Evolutionary conservation across 768 basidiomycete species (phyloP), one percentile per base, ranked within the genome.

Genomic region (Pisolithus orientalis): DNA sequence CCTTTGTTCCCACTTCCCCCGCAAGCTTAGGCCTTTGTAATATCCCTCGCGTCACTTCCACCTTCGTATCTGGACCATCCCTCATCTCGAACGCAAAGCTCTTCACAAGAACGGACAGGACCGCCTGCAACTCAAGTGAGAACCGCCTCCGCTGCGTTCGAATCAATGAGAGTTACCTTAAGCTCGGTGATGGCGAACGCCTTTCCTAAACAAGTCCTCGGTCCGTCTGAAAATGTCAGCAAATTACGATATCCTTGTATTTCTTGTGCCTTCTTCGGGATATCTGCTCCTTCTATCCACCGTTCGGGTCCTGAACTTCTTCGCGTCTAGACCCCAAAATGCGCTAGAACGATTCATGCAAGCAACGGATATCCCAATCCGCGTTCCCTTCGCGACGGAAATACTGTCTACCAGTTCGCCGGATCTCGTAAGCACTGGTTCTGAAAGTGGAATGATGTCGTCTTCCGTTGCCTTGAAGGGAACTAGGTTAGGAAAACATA

Each of bases 301-400:
- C 86, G 71, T 50, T 82, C 80, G 0, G 85, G 86, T n/a, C 40
- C 75, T 70, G 63, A 82, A 89, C 44, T 75, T 74, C 25, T 74
- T 72, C 4, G 82, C 76, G 52, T 82, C 76, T 0, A 71, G 59
- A 2, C 86, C 86, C 86, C 87, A 88, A 31, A 84, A 62, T 1
- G 64, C 66, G 49, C 70, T 72, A n/a, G 78, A 76, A 6, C 70
- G 63, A 61, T 86, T 84, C 47, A 81, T 70, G 17, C 68, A 65
- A 8, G 61, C 49, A 27, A 83, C 71, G 1, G 78, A 75, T 3
- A 76, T 62, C 10, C 67, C 53, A 27, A 87, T 53, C 1, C 59
- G 52, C 1, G 75, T 77, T 4, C 78, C 82, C 53, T 78, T 79
- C 16, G 72, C 66, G 34, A 85, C 65, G 5, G 69, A 45, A 46